Base-by-base conservation (phyloP, 164 flowering plant genomes). In the Aristolochia californica region DNA sequence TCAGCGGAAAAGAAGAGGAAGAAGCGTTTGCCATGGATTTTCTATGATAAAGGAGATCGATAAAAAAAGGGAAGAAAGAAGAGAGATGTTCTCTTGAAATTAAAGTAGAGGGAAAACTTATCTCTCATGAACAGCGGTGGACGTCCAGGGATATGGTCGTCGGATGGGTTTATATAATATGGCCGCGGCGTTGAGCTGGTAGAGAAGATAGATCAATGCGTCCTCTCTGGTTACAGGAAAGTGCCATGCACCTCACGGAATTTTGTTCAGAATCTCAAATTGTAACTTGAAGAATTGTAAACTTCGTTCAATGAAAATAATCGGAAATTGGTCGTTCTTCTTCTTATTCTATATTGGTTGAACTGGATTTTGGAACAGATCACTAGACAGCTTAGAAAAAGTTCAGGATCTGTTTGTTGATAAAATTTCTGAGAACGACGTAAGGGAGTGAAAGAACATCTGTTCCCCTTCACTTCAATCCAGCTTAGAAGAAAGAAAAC, bases 111-210 rank as follows among this genome's bases (percentile, higher is more conserved):
- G 5, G 5, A 17, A 47, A n/a, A n/a, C 50, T 17, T 17, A 47
- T 17, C 50, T 8, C 9, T 23, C 22, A 14, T 25, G 24, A 20
- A 52, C 16, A 22, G 2, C 8, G 55, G 30, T 22, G 26, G n/a
- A 52, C 55, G 27, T 52, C 15, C 55, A 51, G 24, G 20, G 24
- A 49, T 52, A 24, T 24, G 34, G 55, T n/a, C n/a, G n/a, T n/a
- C n/a, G n/a, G 9, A 23, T 20, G 4, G 12, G 30, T 20, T 18
- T n/a, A 52, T 24, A 24, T 52, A 52, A 2, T 22, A 25, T 5
- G 11, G 22, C 9, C 14, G n/a, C n/a, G n/a, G n/a, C n/a, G n/a
- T n/a, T 9, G 1, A n/a, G 16, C 53, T 49, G 16, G 15, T 16
- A 11, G 20, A 49, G 53, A 18, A 49, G 21, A 12, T n/a, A 49